Conservation (phyloP, 306 rosid genomes). For the Acacia acuminata region DNA sequence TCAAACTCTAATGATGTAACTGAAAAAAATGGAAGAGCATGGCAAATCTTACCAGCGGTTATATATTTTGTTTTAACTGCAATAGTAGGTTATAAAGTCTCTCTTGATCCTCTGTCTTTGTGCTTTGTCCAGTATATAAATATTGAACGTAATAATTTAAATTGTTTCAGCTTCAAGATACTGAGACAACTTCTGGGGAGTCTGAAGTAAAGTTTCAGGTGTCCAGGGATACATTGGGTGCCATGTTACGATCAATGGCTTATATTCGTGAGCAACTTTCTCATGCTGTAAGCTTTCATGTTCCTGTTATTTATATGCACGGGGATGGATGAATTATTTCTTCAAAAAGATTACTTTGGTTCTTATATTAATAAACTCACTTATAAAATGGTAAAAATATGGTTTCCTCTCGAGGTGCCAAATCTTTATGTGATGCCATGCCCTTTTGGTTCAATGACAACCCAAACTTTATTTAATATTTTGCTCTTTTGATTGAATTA, state of each 20-base stretch:
- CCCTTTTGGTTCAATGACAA: not conserved
- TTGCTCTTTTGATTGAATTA: not conserved
- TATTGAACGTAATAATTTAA: constrained; percentile 23
- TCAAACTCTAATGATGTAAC: not conserved
- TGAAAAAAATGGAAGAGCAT: not conserved
- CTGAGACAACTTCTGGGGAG: constrained; percentile 81
- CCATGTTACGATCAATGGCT: constrained; percentile 94
- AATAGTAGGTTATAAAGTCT: constrained; percentile 6
- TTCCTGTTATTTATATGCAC: constrained; percentile 18
- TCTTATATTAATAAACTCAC: not conserved
- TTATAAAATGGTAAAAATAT: not conserved
- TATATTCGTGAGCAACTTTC: constrained; percentile 96
- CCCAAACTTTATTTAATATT: not conserved
- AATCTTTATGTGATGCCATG: not conserved
- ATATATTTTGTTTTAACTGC: constrained; percentile 9
- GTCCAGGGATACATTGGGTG: constrained; percentile 85
- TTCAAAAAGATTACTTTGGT: not conserved
- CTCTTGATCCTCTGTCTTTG: constrained; percentile 1
- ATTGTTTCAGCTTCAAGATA: constrained; percentile 74
- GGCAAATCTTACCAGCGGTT: not conserved
- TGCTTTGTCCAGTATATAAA: constrained; percentile 4
- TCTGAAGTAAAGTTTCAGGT: constrained; percentile 94
- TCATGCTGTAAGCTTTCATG: constrained; percentile 54
- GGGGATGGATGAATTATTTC: not conserved
- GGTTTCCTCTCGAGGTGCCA: not conserved